phyloP scores from a whole-genome alignment of 23 red algal genomes.

The Gracilaria gracilis region DNA sequence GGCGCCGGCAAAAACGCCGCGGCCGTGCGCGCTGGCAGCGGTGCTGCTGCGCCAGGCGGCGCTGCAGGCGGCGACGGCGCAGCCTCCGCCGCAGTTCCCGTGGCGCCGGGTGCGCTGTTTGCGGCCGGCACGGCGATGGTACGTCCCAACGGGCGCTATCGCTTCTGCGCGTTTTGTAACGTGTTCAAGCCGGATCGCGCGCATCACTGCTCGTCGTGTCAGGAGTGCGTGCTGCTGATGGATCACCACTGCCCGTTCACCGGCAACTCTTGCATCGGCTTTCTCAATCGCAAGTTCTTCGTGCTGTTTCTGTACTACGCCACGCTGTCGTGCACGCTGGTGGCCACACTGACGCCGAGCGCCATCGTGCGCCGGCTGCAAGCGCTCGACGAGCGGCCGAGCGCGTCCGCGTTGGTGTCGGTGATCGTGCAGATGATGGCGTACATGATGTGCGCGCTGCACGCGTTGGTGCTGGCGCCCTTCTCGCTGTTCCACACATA shows the following conservation, averaged over 20 bases:
- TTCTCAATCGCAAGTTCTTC: conserved; percentile 95
- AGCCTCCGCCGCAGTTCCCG: too few species aligned
- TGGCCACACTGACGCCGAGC: conserved; percentile 36
- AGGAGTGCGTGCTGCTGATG: conserved; percentile 70
- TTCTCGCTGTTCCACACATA: conserved; percentile 86
- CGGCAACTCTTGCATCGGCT: conserved; percentile 74
- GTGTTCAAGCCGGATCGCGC: conserved; percentile 78
- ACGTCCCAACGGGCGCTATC: conserved; percentile 8
- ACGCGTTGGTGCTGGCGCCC: conserved; percentile 66
- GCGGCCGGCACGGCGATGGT: conserved; percentile 57
- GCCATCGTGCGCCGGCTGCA: conserved; percentile 40
- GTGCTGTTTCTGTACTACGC: conserved; percentile 85
- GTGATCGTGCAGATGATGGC: conserved; percentile 37
- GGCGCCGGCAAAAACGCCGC: too few species aligned
- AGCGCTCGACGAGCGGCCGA: conserved; percentile 32
- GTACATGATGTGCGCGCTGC: conserved; percentile 64
- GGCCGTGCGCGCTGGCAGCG: background rate
- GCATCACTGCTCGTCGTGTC: conserved; percentile 78
- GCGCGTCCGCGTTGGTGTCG: background rate
- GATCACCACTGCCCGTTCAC: conserved; percentile 86
- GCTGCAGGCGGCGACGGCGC: background rate
- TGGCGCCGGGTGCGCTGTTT: conserved; percentile 34
- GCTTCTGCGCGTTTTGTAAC: conserved; percentile 69
- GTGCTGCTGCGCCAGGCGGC: background rate
- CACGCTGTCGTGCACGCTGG: conserved; percentile 49